Evolutionary conservation across 2,329 filamentous ascomycete species (phyloP).

Genomic region (Ophiognomonia clavigignenti-juglandacearum): DNA sequence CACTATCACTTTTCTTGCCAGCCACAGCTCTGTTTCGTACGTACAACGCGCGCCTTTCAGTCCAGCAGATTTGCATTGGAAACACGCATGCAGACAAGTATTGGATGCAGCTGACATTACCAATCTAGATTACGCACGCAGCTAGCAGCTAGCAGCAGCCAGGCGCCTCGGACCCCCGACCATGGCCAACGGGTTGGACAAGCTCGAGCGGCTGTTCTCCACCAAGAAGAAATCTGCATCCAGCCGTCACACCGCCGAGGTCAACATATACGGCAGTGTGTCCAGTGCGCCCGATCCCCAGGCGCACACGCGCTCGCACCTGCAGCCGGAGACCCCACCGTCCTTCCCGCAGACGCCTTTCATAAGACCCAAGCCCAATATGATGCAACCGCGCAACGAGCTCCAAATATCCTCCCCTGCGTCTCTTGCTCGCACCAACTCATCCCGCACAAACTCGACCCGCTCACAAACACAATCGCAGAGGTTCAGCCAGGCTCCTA

Average conservation of each 20-base stretch:
- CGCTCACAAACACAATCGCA: background rate
- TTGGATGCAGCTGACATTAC: conserved; percentile 16
- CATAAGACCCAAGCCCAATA: conserved; percentile 48
- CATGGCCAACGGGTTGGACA: conserved; percentile 46
- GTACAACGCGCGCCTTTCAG: background rate
- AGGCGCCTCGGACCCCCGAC: conserved; percentile 1
- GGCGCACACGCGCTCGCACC: background rate
- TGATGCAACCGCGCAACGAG: conserved; percentile 55
- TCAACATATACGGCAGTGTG: conserved; percentile 13
- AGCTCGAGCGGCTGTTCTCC: conserved; percentile 48
- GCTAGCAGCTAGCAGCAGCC: background rate
- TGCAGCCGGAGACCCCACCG: conserved; percentile 10
- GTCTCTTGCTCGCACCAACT: conserved; percentile 5
- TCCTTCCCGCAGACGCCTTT: conserved; percentile 48
- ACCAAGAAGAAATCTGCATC: conserved; percentile 31
- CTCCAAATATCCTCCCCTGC: conserved; percentile 6
- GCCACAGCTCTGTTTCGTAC: conserved; percentile 12
- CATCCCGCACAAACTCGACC: conserved; percentile 10
- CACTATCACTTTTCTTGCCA: conserved; percentile 4
- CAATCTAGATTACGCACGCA: conserved; percentile 17
- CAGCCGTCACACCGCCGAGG: conserved; percentile 20
- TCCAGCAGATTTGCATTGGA: conserved; percentile 1
- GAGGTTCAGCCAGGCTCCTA: conserved; percentile 3
- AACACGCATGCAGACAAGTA: conserved; percentile 6
- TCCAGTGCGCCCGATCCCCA: conserved; percentile 7